phyloP scores from a whole-genome alignment of 2,329 filamentous ascomycete genomes.

The Fonsecaea erecta region DNA sequence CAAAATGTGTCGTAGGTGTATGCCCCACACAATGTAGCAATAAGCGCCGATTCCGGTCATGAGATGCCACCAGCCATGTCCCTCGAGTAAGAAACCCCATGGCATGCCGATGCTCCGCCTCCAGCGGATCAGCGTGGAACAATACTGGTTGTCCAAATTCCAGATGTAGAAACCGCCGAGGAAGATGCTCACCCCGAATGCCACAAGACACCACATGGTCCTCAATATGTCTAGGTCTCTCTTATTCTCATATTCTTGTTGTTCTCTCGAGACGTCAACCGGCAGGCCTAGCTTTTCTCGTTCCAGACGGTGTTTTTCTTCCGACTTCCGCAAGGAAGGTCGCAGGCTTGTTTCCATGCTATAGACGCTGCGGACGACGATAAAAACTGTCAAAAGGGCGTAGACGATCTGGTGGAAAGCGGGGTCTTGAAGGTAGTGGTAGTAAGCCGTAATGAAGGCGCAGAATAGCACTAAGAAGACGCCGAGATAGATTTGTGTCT shows the following conservation, averaged over 20 bases:
- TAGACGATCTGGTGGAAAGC: constrained; percentile 83
- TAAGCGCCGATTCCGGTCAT: constrained; percentile 84
- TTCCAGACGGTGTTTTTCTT: constrained; percentile 51
- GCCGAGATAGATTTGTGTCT: constrained; percentile 60
- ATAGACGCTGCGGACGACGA: constrained; percentile 75
- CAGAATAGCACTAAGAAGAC: constrained; percentile 60
- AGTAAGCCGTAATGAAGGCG: constrained; percentile 76
- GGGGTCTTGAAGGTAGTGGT: constrained; percentile 81
- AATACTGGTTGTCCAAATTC: constrained; percentile 80
- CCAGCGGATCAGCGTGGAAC: constrained; percentile 67
- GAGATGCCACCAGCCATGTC: constrained; percentile 77
- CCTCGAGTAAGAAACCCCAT: constrained; percentile 77
- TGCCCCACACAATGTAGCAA: constrained; percentile 81
- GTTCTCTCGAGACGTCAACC: constrained; percentile 48
- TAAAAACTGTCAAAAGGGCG: constrained; percentile 69
- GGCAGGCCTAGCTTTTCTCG: constrained; percentile 45
- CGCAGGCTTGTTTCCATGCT: constrained; percentile 73
- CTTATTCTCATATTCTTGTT: constrained; percentile 56
- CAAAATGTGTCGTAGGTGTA: constrained; percentile 78
- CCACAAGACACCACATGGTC: constrained; percentile 78
- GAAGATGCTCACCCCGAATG: constrained; percentile 70
- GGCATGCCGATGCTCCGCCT: constrained; percentile 72
- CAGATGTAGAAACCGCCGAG: constrained; percentile 76
- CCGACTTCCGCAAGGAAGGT: constrained; percentile 59
- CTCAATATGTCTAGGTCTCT: constrained; percentile 63